A percentile compares a stretch with the other conserved stretches of the same genome.
Evolutionary conservation across 371 early-diverging fungal species (phyloP).

Genomic region (Mortierella sp.): DNA sequence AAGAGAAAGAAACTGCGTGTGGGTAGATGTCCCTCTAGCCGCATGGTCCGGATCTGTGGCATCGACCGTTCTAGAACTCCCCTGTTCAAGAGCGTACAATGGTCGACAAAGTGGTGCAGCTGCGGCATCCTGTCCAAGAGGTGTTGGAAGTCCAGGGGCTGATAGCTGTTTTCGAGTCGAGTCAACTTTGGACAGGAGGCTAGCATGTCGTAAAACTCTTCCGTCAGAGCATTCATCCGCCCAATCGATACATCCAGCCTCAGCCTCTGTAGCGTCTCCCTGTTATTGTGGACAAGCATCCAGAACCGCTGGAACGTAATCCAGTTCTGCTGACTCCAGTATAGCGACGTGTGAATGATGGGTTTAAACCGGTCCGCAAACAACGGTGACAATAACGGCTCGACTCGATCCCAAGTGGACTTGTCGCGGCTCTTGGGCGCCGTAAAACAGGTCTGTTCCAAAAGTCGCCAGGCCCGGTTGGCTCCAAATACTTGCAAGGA

Average conservation of each 20-base stretch:
- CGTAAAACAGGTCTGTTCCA: not conserved
- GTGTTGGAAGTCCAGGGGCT: not conserved
- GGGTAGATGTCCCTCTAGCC: not conserved
- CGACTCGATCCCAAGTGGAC: not conserved
- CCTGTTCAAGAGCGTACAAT: not conserved
- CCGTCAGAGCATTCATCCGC: not conserved
- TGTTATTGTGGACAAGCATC: not conserved
- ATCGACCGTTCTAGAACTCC: not conserved
- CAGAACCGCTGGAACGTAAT: constrained; percentile 5
- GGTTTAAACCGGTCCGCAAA: not conserved
- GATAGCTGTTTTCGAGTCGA: not conserved
- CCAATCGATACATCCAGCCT: not conserved
- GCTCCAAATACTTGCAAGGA: not conserved
- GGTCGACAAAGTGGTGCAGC: not conserved
- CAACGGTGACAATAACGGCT: not conserved
- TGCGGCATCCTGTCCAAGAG: not conserved
- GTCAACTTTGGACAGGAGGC: not conserved
- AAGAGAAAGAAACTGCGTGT: not conserved
- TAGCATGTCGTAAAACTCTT: not conserved
- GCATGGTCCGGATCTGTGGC: not conserved
- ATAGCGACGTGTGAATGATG: not conserved
- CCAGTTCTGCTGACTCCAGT: constrained; percentile 1
- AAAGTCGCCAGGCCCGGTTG: not conserved
- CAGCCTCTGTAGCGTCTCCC: not conserved
- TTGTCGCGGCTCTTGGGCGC: no score